These are phyloP conservation scores for Rubroboletus satanas DNA, from an alignment of 768 basidiomycete species.

Conservation along the genomic window DNA sequence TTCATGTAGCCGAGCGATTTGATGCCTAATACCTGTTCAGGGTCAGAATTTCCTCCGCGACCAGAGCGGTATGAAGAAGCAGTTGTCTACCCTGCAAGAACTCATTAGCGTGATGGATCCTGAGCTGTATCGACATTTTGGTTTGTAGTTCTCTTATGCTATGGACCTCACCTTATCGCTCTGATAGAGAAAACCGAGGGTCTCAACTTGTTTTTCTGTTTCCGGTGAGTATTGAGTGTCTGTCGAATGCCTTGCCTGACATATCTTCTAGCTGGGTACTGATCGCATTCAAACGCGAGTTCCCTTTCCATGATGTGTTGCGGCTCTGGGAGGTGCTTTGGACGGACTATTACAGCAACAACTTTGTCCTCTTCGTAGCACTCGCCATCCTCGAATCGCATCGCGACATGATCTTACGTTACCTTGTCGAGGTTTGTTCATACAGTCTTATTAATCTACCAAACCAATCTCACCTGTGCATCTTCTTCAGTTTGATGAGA, in stretches of 20 bases:
- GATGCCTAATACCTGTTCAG: constrained; percentile 38
- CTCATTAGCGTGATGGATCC: constrained; percentile 93
- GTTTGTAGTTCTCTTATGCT: constrained; percentile 34
- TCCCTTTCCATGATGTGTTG: constrained; percentile 86
- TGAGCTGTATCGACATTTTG: constrained; percentile 87
- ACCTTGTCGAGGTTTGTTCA: constrained; percentile 79
- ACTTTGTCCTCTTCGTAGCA: constrained; percentile 91
- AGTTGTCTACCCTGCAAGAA: constrained; percentile 84
- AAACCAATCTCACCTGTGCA: constrained; percentile 2
- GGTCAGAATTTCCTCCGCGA: constrained; percentile 94
- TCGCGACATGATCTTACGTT: constrained; percentile 90
- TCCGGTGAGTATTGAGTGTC: constrained; percentile 58
- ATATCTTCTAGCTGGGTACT: constrained; percentile 66
- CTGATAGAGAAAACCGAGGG: constrained; percentile 78
- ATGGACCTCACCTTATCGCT: not conserved
- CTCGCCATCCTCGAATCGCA: constrained; percentile 93
- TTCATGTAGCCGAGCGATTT: not conserved
- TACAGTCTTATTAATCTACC: not conserved
- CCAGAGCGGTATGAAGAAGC: constrained; percentile 97
- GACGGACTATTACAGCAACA: constrained; percentile 85
- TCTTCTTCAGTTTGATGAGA: constrained; percentile 55
- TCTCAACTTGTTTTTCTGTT: constrained; percentile 96
- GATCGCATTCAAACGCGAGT: constrained; percentile 96
- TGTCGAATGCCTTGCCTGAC: not conserved
- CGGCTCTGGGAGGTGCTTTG: constrained; percentile 91